phyloP scores from a whole-genome alignment of 305 asterid species.

The Fraxinus greggii region DNA sequence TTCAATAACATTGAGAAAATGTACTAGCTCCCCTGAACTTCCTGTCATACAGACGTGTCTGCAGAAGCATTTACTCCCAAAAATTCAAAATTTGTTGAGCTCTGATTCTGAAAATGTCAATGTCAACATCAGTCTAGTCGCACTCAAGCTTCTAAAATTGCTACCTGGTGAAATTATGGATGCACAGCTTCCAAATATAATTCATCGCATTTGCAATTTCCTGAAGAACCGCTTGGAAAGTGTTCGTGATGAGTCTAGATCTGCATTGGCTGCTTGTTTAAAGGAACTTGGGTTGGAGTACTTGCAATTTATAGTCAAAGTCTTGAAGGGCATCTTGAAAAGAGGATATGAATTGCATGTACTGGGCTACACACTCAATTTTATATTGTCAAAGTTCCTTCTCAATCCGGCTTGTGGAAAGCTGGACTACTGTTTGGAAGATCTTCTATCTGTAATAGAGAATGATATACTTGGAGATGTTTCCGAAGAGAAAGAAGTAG shows the following conservation, averaged over 20 bases:
- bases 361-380: slow-evolving; percentile 83
- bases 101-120: slow-evolving; percentile 70
- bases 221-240: slow-evolving; percentile 79
- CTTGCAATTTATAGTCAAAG: slow-evolving; percentile 78
- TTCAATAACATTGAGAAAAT: slow-evolving; percentile 30
- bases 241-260: slow-evolving; percentile 89
- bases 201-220: slow-evolving; percentile 88
- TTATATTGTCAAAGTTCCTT: slow-evolving; percentile 70
- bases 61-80: slow-evolving; percentile 64
- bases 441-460: slow-evolving; percentile 68
- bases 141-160: slow-evolving; percentile 82
- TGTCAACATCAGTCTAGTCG: slow-evolving; percentile 69
- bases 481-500: slow-evolving; percentile 97
- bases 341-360: slow-evolving; percentile 91
- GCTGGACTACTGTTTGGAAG: slow-evolving; percentile 80
- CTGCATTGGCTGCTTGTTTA: slow-evolving; percentile 82
- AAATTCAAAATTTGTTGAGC: slow-evolving; percentile 68
- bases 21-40: slow-evolving; percentile 31
- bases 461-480: slow-evolving; percentile 89
- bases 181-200: slow-evolving; percentile 69
- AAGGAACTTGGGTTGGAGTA: slow-evolving; percentile 88
- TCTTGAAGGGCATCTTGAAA: slow-evolving; percentile 69
- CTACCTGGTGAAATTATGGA: slow-evolving; percentile 85
- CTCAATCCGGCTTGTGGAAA: slow-evolving; percentile 52
- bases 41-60: slow-evolving; percentile 48